Conservation (phyloP, 2,329 filamentous ascomycete species). For the Emmonsia crescens region DNA sequence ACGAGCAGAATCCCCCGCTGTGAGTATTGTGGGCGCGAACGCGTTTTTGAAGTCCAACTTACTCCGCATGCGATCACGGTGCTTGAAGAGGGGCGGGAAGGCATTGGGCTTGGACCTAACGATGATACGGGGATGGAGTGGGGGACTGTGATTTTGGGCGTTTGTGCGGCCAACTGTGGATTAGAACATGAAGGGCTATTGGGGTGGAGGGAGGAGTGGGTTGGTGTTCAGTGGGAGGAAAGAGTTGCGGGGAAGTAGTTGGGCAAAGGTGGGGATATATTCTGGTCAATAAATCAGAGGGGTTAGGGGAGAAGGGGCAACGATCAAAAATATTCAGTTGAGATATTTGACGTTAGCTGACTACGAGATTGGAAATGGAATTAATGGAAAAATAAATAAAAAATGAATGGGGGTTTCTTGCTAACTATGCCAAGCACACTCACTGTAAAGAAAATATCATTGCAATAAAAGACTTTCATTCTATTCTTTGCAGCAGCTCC, state of each 20-base stretch:
- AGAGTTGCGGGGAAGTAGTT: slow-evolving; percentile 15
- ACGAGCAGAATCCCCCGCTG: slow-evolving; percentile 58
- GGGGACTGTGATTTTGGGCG: slow-evolving; percentile 82
- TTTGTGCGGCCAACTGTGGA: slow-evolving; percentile 72
- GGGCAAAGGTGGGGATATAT: not conserved
- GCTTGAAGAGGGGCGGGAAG: slow-evolving; percentile 62
- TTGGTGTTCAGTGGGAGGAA: slow-evolving; percentile 97
- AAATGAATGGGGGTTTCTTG: too few species aligned
- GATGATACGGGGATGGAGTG: slow-evolving; percentile 84
- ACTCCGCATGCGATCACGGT: slow-evolving; percentile 83
- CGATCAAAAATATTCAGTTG: not conserved
- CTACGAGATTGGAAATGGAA: not conserved
- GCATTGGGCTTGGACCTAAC: slow-evolving; percentile 46
- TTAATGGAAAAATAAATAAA: too few species aligned
- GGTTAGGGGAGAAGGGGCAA: too few species aligned
- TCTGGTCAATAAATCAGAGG: not conserved
- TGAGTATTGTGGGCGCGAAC: slow-evolving; percentile 58
- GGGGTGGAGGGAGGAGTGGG: slow-evolving; percentile 89
- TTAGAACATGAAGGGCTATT: slow-evolving; percentile 51
- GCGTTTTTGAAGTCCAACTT: slow-evolving; percentile 86
- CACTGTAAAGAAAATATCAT: too few species aligned
- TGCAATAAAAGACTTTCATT: too few species aligned
- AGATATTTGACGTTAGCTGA: not conserved
- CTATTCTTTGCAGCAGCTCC: too few species aligned
- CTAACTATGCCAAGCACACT: too few species aligned